These are phyloP conservation scores for Quillaja saponaria DNA, from an alignment of 306 rosid genomes.

Conservation along the genomic window DNA sequence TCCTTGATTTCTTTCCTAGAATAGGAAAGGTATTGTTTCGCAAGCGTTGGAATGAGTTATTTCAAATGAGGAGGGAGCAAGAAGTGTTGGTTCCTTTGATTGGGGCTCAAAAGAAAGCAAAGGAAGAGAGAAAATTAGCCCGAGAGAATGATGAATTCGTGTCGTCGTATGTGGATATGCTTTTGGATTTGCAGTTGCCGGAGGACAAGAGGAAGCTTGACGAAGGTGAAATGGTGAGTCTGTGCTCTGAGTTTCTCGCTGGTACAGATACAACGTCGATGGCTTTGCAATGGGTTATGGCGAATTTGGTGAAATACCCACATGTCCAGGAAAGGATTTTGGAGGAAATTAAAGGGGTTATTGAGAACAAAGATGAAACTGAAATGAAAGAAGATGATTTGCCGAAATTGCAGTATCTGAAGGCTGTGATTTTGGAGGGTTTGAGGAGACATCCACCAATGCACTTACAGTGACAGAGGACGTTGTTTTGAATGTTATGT, in stretches of 20 bases:
- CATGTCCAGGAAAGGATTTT: conserved; percentile 35
- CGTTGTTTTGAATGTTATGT: conserved; percentile 25
- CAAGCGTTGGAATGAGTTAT: conserved; percentile 39
- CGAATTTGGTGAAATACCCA: conserved; percentile 42
- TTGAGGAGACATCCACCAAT: too few species aligned
- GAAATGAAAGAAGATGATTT: conserved; percentile 45
- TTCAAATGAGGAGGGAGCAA: conserved; percentile 22
- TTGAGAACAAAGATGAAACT: conserved; percentile 6
- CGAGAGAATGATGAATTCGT: conserved; percentile 18
- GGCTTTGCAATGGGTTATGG: conserved; percentile 51
- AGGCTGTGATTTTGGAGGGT: too few species aligned
- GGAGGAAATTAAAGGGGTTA: conserved; percentile 36
- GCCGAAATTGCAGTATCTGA: conserved; percentile 13
- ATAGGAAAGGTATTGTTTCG: conserved; percentile 31
- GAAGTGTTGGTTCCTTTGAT: conserved; percentile 35
- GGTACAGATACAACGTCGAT: conserved; percentile 48
- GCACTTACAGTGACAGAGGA: conserved; percentile 33
- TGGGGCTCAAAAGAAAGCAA: conserved; percentile 36
- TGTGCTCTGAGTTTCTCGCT: conserved; percentile 48
- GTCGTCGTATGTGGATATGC: conserved; percentile 40
- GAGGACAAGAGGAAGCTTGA: conserved; percentile 34
- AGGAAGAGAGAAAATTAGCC: conserved; percentile 24
- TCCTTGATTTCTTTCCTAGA: conserved; percentile 36
- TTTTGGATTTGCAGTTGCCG: conserved; percentile 35
- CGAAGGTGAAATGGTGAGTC: conserved; percentile 35